Evolutionary conservation across 2,329 filamentous ascomycete genomes (phyloP), one percentile per base, ranked within the genome.

Genomic region (Aspergillus jensenii): DNA sequence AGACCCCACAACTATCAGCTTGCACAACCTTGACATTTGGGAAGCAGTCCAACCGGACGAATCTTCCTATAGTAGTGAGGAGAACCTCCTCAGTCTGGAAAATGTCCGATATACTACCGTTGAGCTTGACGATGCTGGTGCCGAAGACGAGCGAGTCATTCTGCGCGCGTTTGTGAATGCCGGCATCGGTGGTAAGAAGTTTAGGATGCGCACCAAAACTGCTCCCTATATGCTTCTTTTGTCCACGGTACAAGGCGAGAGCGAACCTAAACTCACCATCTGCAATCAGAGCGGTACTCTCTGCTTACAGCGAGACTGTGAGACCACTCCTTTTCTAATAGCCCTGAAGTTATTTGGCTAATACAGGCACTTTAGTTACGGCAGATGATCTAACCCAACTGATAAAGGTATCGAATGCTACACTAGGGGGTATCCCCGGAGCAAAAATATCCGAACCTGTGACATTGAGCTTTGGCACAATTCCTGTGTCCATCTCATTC

Each of bases 191-290:
- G 55, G 63, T 31, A 72, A 72, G 52, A 69, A 59, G 45, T 64
- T 63, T 19, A 67, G 71, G 40, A 68, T 71, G 65, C 66, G 65
- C 46, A 69, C 68, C 3, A 69, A 67, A 48, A 65, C 65, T 6
- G 70, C 71, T 17, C 68, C 71, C 6, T 73, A 73, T 39, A 69
- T 73, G 69, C 61, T 73, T 5, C 55, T 72, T 8, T 19, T 73
- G 12, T 68, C 65, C 9, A 67, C 68, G 2, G 65, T 59, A 21
- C 65, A 71, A 3, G 71, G 70, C 3, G 69, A 72, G 54, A 71
- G 67, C 40, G 70, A 73, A 43, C 70, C 69, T 2, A 72, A 68
- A 31, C 61, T 73, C 19, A 65, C 69, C 7, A 52, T 73, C 15
- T 71, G 69, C 50, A 73, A 73, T 23, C 71, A 73, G 56, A 71